Percentiles rank a stretch among this genome's conserved stretches.
phyloP scores from a whole-genome alignment of 192 early-diverging fungal genomes.

The Coemansia sp. region DNA sequence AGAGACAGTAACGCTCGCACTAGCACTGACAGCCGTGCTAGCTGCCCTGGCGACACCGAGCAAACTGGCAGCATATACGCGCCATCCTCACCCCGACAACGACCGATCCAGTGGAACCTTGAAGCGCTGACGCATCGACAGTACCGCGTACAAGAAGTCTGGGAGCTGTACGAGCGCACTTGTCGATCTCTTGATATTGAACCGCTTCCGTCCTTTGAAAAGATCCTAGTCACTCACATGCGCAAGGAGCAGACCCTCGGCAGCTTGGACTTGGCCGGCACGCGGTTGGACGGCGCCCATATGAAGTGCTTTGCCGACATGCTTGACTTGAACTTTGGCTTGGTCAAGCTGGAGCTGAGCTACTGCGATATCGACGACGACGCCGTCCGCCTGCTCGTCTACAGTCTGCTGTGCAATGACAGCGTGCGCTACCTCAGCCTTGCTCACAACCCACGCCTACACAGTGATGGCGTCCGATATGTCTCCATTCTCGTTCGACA shows the following conservation, averaged over 20 bases:
- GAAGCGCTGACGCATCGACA: constrained; percentile 35
- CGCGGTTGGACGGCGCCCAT: constrained; percentile 57
- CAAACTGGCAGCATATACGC: background rate
- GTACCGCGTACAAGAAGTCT: constrained; percentile 49
- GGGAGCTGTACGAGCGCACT: constrained; percentile 45
- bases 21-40: background rate
- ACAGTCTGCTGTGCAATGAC: constrained; percentile 72
- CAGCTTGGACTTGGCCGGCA: constrained; percentile 51
- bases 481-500: constrained; percentile 74
- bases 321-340: constrained; percentile 72
- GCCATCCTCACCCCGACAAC: constrained; percentile 13
- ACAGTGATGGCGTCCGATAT: constrained; percentile 74
- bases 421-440: constrained; percentile 65
- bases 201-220: constrained; percentile 36
- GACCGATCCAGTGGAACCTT: constrained; percentile 47
- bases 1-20: background rate
- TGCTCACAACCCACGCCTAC: constrained; percentile 67
- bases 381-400: constrained; percentile 67
- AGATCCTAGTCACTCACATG: constrained; percentile 37
- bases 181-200: constrained; percentile 40
- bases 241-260: constrained; percentile 41
- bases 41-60: background rate
- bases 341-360: constrained; percentile 65
- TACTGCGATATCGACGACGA: constrained; percentile 75
- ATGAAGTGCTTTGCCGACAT: constrained; percentile 75